Conservation (phyloP, 805 yeast genomes). For the Candida pseudofarinosa region DNA sequence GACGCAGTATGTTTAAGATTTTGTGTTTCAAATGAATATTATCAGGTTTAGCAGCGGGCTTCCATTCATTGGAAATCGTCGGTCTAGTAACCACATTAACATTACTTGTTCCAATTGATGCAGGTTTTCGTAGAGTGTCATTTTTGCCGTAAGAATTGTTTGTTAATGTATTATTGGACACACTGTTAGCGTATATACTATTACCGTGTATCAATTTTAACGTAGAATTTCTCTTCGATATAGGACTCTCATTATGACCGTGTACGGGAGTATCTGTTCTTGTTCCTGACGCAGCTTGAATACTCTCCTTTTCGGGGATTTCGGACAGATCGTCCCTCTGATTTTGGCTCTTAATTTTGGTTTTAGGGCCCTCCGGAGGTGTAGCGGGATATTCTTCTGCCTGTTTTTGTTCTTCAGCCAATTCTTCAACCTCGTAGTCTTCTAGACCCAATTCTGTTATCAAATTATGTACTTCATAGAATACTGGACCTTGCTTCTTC, state of each 20-base stretch:
- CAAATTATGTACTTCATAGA: constrained; percentile 9
- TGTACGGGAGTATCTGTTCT: not conserved
- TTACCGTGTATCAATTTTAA: constrained; percentile 23
- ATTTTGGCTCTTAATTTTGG: not conserved
- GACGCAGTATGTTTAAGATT: constrained; percentile 11
- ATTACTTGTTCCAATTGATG: constrained; percentile 25
- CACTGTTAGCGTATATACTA: not conserved
- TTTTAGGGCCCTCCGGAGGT: not conserved
- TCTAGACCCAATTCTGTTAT: constrained; percentile 7
- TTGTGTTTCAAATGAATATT: constrained; percentile 5
- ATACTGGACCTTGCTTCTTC: constrained; percentile 5
- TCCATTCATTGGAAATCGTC: constrained; percentile 9
- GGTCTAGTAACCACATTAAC: constrained; percentile 32
- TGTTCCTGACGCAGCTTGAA: not conserved
- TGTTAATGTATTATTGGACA: not conserved
- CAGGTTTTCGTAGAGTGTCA: constrained; percentile 21
- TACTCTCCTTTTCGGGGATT: not conserved
- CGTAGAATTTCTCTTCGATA: constrained; percentile 12
- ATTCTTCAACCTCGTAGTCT: constrained; percentile 2
- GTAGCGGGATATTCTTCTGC: not conserved
- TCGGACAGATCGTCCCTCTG: not conserved
- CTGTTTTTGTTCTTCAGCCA: not conserved
- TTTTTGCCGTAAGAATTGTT: not conserved
- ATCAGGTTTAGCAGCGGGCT: not conserved
- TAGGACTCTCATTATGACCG: not conserved